Base-by-base conservation (phyloP, 2,329 filamentous ascomycete genomes). In the Byssochlamys sp. region DNA sequence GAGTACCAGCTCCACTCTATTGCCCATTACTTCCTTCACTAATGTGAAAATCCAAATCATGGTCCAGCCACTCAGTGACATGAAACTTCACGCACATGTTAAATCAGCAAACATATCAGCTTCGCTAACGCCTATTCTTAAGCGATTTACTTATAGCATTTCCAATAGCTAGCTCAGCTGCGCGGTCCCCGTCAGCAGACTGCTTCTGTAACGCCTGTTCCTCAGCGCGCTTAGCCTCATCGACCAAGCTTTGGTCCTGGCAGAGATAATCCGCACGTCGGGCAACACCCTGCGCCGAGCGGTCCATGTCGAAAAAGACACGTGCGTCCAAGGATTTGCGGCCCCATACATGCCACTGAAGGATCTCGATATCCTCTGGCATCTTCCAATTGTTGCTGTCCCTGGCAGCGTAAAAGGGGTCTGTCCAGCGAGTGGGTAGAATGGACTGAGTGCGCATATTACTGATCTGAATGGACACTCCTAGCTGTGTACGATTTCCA, bases 311-410 rank as follows among this genome's bases (percentile, higher is more conserved):
- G 6, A 55, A 53, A 50, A 63, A 64, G 39, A 62, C 58, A 35
- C 54, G n/a, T 0, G 59, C 11, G 48, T 64, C 61, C 29, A 64
- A 57, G 28, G 33, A 50, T n/a, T 45, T 26, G 10, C 60, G 50
- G 9, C 55, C 58, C 33, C 57, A 59, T 14, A 62, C 55, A 29
- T 62, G 55, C 61, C 61, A 64, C 50, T 57, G 56, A 12, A 64
- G 51, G 28, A 63, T 61, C 51, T 64, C 62, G 7, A 55, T 49
- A 28, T 64, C 61, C 52, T 64, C 62, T 29, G 57, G 55, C 14
- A 62, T 49, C 5, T 56, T 61, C 57, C 59, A 64, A 12, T 57
- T 35, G n/a, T 14, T 50, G 19, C 54, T 25, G 28, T 60, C 25
- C 7, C 39, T 19, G 53, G 33, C 55, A 19, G 39, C 31, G 25